Percentiles rank a stretch among this genome's conserved stretches.
These are phyloP conservation scores for Ustilago loliicola DNA, from an alignment of 1,284 basidiomycete species.

Conservation along the genomic window DNA sequence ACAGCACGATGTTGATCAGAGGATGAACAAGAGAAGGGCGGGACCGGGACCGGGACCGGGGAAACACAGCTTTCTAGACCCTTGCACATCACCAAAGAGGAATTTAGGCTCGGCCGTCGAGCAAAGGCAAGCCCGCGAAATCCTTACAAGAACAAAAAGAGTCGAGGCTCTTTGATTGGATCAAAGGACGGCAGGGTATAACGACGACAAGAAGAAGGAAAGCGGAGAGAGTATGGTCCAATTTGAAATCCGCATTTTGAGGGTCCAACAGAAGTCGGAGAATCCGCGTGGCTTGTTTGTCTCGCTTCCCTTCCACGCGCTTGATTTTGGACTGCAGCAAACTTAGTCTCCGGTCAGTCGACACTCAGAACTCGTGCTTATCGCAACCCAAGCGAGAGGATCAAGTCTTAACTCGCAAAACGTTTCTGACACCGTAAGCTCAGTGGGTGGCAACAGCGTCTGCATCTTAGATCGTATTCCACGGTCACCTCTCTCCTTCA, in stretches of 20 bases:
- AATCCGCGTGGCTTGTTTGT: neutral
- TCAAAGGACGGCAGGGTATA: neutral
- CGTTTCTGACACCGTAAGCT: neutral
- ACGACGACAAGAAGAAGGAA: neutral
- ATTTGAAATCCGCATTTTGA: slow-evolving; percentile 1
- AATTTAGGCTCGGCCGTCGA: too few species aligned
- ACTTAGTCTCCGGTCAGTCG: too few species aligned
- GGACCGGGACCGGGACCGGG: neutral
- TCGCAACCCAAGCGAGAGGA: neutral
- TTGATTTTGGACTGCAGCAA: neutral
- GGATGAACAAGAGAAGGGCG: neutral
- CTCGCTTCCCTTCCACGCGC: slow-evolving; percentile 4
- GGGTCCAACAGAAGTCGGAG: neutral
- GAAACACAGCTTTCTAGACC: neutral
- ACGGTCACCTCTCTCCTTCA: neutral
- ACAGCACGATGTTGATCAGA: neutral
- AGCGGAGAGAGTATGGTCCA: neutral
- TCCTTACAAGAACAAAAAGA: neutral
- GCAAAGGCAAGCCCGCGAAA: neutral
- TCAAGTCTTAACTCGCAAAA: neutral
- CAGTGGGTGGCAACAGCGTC: neutral
- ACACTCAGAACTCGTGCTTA: neutral
- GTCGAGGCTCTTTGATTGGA: neutral
- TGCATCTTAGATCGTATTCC: neutral
- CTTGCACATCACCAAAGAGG: too few species aligned